Conservation (phyloP, 2,329 filamentous ascomycete genomes). For the Talaromyces atroroseus region DNA sequence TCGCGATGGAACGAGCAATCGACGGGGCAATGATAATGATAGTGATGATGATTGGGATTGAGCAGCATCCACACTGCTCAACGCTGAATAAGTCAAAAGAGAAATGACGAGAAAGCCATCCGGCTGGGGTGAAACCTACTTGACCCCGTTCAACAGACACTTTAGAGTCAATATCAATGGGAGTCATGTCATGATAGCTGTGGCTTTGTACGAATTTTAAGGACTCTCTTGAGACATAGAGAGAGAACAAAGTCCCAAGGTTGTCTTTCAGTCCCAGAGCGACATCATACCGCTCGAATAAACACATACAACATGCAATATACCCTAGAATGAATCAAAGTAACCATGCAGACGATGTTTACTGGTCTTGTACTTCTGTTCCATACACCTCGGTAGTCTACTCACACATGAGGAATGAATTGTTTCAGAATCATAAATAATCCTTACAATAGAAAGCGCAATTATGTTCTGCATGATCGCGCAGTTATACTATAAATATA, state of each 20-base stretch:
- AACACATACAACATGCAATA: not conserved
- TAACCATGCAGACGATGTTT: not conserved
- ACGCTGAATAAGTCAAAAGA: not conserved
- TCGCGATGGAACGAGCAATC: conserved; percentile 28
- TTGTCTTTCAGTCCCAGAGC: not conserved
- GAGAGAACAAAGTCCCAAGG: not conserved
- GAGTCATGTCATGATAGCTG: not conserved
- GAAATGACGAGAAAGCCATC: not conserved
- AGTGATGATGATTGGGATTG: conserved; percentile 45
- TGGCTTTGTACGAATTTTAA: not conserved
- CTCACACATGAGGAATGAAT: not conserved
- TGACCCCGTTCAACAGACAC: not conserved
- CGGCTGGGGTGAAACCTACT: not conserved
- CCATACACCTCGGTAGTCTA: not conserved
- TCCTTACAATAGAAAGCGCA: not conserved
- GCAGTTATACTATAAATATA: conserved; percentile 14
- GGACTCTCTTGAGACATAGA: not conserved
- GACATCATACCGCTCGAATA: not conserved
- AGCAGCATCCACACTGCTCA: conserved; percentile 11
- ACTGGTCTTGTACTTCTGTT: not conserved
- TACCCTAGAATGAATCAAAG: not conserved
- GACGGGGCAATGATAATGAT: conserved; percentile 29
- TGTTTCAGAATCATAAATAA: not conserved
- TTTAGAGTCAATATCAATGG: not conserved
- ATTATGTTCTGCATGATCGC: conserved; percentile 13